A percentile compares a stretch with the other conserved stretches of the same genome.
Conservation (phyloP, 2,329 filamentous ascomycete species). For the Teratosphaeria nubilosa region DNA sequence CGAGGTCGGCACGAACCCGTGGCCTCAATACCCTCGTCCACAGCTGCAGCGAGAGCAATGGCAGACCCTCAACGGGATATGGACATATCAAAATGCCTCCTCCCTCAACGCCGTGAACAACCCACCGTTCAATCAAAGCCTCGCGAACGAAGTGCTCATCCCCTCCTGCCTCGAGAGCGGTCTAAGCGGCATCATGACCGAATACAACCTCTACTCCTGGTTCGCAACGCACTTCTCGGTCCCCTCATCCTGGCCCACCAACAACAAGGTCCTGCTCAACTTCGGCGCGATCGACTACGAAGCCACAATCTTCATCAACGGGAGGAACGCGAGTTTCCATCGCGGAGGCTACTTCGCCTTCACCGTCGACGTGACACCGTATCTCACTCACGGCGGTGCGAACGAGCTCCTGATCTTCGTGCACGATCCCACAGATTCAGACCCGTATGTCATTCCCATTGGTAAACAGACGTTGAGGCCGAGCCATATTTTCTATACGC, state of each 20-base stretch:
- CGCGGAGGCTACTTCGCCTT: conserved; percentile 51
- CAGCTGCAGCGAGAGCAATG: conserved; percentile 44
- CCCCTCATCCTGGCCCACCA: conserved; percentile 35
- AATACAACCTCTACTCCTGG: conserved; percentile 21
- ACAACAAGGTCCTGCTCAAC: conserved; percentile 40
- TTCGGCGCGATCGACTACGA: conserved; percentile 57
- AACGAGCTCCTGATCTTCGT: conserved; percentile 51
- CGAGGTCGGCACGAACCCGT: conserved; percentile 40
- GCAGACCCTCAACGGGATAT: conserved; percentile 48
- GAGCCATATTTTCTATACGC: conserved; percentile 60
- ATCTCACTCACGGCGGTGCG: conserved; percentile 52
- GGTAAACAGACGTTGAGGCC: conserved; percentile 46
- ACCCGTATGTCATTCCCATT: conserved; percentile 48
- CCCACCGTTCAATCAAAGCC: conserved; percentile 36
- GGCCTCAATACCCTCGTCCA: conserved; percentile 47
- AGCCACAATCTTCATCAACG: conserved; percentile 47
- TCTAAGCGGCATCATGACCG: conserved; percentile 32
- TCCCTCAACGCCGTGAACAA: conserved; percentile 28
- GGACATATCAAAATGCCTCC: conserved; percentile 41
- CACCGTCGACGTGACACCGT: conserved; percentile 50
- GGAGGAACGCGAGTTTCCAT: conserved; percentile 43
- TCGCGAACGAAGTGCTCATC: conserved; percentile 38
- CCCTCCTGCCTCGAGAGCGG: conserved; percentile 47
- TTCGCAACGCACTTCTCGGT: conserved; percentile 42
- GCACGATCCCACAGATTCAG: conserved; percentile 55